phyloP scores from a whole-genome alignment of 257 asterid species.

The Mitragyna speciosa region DNA sequence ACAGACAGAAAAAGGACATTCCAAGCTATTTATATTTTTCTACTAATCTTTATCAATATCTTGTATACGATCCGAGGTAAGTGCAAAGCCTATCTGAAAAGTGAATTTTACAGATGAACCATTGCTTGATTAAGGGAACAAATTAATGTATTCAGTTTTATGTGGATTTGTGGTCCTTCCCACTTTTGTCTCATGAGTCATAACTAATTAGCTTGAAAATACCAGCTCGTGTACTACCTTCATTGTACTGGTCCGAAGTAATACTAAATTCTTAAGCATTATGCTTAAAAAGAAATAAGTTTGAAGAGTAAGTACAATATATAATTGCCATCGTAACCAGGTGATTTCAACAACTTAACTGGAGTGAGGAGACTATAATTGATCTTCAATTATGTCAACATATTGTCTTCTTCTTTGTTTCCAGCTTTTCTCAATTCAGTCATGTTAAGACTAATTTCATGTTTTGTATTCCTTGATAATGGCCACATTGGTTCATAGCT shows the following conservation, averaged over 20 bases:
- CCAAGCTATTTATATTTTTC: not conserved
- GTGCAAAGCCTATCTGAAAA: not conserved
- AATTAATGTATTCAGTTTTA: constrained; percentile 5
- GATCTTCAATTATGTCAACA: not conserved
- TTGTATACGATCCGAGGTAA: not conserved
- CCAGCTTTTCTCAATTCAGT: not conserved
- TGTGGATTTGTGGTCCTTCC: constrained; percentile 41
- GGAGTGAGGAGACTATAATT: not conserved
- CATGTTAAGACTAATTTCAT: not conserved
- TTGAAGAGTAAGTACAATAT: not conserved
- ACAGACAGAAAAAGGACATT: not conserved
- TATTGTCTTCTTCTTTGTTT: not conserved
- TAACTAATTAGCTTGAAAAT: not conserved
- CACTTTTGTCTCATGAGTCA: not conserved
- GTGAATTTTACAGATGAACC: not conserved
- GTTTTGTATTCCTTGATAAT: not conserved
- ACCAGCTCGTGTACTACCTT: not conserved
- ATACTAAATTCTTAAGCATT: not conserved
- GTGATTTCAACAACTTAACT: not conserved
- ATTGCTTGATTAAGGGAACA: constrained; percentile 7
- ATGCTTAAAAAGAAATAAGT: not conserved
- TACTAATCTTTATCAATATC: not conserved
- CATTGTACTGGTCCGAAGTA: not conserved
- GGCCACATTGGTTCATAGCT: not conserved
- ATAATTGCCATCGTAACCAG: not conserved